Evolutionary conservation across 2,329 filamentous ascomycete genomes (phyloP), one percentile per base, ranked within the genome.

Genomic region (Colletotrichum sp.): DNA sequence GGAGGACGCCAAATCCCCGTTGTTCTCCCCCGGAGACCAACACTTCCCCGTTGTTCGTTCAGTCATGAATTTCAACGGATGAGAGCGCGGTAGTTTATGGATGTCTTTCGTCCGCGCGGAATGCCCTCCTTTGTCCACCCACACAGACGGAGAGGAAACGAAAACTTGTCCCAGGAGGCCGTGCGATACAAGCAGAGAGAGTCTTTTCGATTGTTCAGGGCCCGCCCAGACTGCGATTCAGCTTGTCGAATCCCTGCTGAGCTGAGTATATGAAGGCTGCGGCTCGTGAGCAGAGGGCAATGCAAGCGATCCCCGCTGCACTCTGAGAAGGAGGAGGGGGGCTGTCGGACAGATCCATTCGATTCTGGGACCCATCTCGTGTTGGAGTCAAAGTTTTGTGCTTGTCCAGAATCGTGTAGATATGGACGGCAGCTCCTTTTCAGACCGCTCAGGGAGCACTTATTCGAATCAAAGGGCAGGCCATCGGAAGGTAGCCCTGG

Each of bases 161-260:
- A 98, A 98, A 96, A 97, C 95, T 88, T 92, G 93, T 98, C 95
- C 93, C 89, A 85, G 94, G 95, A 93, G 94, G 93, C 92, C 93
- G 91, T 95, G 95, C 94, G 90, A 88, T 83, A 91, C 94, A 93
- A 82, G 95, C 93, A 89, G 95, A 96, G 92, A 93, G 91, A 92
- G 86, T 80, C 85, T 81, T 78, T 16, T 25, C 77, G 75, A 80
- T 80, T 81, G 72, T 80, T 75, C n/a, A 75, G 57, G 77, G 67
- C 55, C 44, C 64, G 27, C 34, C 66, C 79, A 71, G 34, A 72
- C 65, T 71, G 69, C 77, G 69, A 74, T 78, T 66, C 71, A 77
- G 76, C 52, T 80, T 79, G 81, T 82, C 83, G 84, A 81, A 77
- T 78, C 82, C 78, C 49, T 79, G 79, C 70, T 57, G 36, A 64